These are phyloP conservation scores for Acacia pycnantha DNA, from an alignment of 331 rosid species.

Conservation along the genomic window DNA sequence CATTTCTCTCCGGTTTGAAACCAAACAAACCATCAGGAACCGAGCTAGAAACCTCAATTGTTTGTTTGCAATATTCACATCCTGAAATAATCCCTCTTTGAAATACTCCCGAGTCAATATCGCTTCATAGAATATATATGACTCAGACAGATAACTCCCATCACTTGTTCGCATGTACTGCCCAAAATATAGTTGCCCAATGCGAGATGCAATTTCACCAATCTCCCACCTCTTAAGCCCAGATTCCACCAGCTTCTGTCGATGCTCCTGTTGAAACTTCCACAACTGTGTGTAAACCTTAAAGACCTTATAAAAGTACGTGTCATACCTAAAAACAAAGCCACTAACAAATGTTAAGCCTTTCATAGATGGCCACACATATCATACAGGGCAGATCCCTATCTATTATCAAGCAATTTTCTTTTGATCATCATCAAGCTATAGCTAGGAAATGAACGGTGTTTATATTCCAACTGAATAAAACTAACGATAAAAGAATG, in stretches of 20 bases:
- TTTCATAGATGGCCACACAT: background rate
- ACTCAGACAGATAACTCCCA: conserved; percentile 76
- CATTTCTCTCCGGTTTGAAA: conserved; percentile 71
- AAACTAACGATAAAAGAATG: background rate
- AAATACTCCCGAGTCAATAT: conserved; percentile 86
- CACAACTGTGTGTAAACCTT: conserved; percentile 90
- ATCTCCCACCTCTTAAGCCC: conserved; percentile 90
- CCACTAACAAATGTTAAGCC: conserved; percentile 4
- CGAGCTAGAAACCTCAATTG: conserved; percentile 84
- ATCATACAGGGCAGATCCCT: background rate
- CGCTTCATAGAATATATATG: conserved; percentile 87
- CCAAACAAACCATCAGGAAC: conserved; percentile 79
- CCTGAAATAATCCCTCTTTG: conserved; percentile 81
- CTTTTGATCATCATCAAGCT: conserved; percentile 17
- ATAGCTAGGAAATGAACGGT: background rate
- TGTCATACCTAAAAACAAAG: conserved; percentile 59
- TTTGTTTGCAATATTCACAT: conserved; percentile 68
- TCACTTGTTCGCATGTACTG: conserved; percentile 94
- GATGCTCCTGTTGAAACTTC: conserved; percentile 95
- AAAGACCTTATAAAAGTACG: conserved; percentile 86
- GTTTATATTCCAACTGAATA: background rate
- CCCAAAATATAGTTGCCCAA: conserved; percentile 88
- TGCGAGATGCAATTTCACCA: conserved; percentile 95
- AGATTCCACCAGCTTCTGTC: conserved; percentile 85
- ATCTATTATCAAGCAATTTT: background rate